Base-by-base conservation (phyloP, 345 rosid genomes). In the Syzygium aqueum region DNA sequence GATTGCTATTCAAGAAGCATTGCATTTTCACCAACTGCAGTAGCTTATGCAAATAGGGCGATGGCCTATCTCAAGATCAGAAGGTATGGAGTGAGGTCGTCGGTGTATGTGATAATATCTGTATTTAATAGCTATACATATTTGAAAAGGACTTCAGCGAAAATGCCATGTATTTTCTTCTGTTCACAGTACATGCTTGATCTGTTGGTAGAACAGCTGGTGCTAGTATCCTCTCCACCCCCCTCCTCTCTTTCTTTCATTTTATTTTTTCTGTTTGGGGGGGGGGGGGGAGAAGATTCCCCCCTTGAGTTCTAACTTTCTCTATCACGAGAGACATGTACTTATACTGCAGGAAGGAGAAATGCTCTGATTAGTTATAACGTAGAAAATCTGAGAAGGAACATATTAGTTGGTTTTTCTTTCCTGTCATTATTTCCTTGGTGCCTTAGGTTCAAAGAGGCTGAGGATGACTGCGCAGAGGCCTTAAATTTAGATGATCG, bases 391-490 rank as follows among this genome's bases (percentile, higher is more conserved):
- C 87, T 16, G 52, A 46, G 11, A 88, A 11, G 73, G 51, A 51
- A 57, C 77, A 40, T 87, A 25, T 25, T 49, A 63, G 51, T 86
- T 8, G 30, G 11, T 77, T 50, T 16, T 84, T 86, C 77, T 63
- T 87, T 46, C 86, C 43, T 85, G 84, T 56, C 53, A 65, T 21
- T 85, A 56, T 88, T 77, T 30, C 84, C 77, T 54, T 33, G 86
- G 61, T 22, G 84, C 17, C 37, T 89, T 89, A 95, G 99, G 91
- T 97, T 92, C 89, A 92, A 87, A 88, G 96, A 95, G 90, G 98
- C 99, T 77, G 99, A 94, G 90, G 94, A 92, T 91, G 98, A 97
- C 89, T 96, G 99, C 90, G 93, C 99, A 49, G 99, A 97, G 94
- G 97, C 97, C 80, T 92, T 97, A 88, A 95, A 94, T 91, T 90